Conservation (phyloP, 495 filamentous ascomycete species). For the Lasiosphaeria hispida region DNA sequence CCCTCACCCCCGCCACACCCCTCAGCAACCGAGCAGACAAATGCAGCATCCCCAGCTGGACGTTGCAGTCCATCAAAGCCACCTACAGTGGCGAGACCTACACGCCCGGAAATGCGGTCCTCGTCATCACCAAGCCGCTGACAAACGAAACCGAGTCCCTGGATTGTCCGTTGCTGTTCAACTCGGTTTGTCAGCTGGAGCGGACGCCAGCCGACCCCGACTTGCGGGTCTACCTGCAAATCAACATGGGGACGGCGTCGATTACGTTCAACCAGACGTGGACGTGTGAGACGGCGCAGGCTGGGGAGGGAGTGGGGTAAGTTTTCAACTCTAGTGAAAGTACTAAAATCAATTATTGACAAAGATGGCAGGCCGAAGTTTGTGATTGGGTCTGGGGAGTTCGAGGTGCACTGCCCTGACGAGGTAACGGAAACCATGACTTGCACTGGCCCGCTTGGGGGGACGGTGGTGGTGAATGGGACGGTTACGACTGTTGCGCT, state of each 20-base stretch:
- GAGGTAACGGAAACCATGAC: slow-evolving; percentile 2
- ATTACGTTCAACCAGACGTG: slow-evolving; percentile 9
- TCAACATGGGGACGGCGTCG: neutral
- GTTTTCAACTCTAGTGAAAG: neutral
- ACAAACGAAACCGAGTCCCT: neutral
- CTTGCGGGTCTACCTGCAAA: neutral
- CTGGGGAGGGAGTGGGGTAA: neutral
- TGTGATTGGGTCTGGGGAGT: neutral
- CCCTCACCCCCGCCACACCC: too few species aligned
- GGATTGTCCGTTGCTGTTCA: slow-evolving; percentile 6
- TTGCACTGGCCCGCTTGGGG: neutral
- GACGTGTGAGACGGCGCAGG: neutral
- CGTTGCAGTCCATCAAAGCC: neutral
- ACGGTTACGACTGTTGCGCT: neutral
- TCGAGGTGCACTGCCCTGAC: slow-evolving; percentile 2
- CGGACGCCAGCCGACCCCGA: neutral
- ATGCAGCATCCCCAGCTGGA: slow-evolving; percentile 7
- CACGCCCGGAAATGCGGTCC: neutral
- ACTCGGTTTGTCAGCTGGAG: neutral
- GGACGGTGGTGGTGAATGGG: neutral
- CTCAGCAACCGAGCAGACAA: neutral
- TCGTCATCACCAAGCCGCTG: slow-evolving; percentile 2
- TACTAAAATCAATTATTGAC: neutral
- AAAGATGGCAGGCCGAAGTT: neutral
- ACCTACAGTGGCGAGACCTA: slow-evolving; percentile 13